Evolutionary conservation across 2,329 filamentous ascomycete species (phyloP), one percentile per base, ranked within the genome.

Genomic region (Aureobasidium sp.): DNA sequence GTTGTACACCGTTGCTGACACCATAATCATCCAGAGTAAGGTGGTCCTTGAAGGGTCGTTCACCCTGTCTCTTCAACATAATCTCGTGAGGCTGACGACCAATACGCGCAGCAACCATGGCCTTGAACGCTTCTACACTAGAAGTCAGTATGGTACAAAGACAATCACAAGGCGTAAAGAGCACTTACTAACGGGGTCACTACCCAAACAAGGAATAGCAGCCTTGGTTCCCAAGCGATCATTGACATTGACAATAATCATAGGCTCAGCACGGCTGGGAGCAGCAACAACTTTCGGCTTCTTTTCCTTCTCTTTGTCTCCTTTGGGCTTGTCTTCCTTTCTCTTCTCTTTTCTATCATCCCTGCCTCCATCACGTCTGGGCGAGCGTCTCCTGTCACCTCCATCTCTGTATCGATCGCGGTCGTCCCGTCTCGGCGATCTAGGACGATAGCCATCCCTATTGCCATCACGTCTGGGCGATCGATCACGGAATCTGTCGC

Each of bases 151-250:
- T 15, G 14, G 20, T 3, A 6, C 22, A 27, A 25, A 3, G 14
- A 12, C 9, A 31, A 12, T 9, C 8, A 7, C 2, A 25, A 41
- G n/a, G 20, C 17, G 4, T n/a, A 42, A 69, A 63, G 77, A 25
- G 77, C 55, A 63, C 61, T 58, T 41, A 63, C 61, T 87, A 67
- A 97, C 87, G 8, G 87, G 87, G 76, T 97, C 93, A 3, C 86
- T 88, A 0, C 90, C 87, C 62, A 96, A 80, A 73, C 92, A 97
- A 0, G 93, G 93, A 66, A 97, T 94, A 58, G 90, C 88, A 17
- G 92, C 90, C 71, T 96, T 96, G n/a, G 93, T 97, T 14, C 93
- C 93, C 39, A 97, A 79, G n/a, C 93, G 84, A 75, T 97, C 93
- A 73, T 97, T 97, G 71, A 97, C 86, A 70, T 93, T 86, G 20